Evolutionary conservation across 768 basidiomycete genomes (phyloP).

Genomic region (Antrodiella citrinella): DNA sequence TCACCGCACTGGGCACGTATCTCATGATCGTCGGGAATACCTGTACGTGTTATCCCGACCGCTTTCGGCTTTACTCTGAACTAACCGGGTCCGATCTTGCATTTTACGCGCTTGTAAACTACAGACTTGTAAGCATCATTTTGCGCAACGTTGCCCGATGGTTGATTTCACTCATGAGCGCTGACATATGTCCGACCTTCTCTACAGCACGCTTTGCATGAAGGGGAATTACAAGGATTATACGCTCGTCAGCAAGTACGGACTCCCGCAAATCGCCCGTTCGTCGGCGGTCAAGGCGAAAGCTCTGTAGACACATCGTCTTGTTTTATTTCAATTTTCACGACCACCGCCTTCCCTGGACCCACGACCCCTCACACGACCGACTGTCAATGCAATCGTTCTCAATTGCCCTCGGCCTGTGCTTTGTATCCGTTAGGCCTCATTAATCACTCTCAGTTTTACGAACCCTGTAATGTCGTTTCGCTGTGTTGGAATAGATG

Average conservation of each 20-base stretch:
- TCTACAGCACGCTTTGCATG: constrained; percentile 44
- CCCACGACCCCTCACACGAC: too few relatives aligned
- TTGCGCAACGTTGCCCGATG: not conserved
- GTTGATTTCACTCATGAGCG: not conserved
- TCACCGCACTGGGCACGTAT: constrained; percentile 40
- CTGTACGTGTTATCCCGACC: constrained; percentile 18
- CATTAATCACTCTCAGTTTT: too few relatives aligned
- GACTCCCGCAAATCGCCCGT: constrained; percentile 31
- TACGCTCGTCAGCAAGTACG: constrained; percentile 30
- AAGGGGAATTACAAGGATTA: constrained; percentile 52
- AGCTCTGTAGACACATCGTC: not conserved
- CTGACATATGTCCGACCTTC: not conserved
- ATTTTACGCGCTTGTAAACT: too few relatives aligned
- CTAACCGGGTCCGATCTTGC: too few relatives aligned
- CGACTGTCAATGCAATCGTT: too few relatives aligned
- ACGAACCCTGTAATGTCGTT: too few relatives aligned
- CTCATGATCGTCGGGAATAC: constrained; percentile 26
- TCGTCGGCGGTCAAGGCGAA: not conserved
- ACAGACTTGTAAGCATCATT: constrained; percentile 18
- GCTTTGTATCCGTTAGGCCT: too few relatives aligned
- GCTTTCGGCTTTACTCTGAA: too few relatives aligned
- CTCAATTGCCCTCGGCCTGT: too few relatives aligned
- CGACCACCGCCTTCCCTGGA: too few relatives aligned
- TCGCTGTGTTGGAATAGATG: too few relatives aligned
- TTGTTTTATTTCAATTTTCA: too few relatives aligned